Percentiles rank a stretch among this genome's conserved stretches.
phyloP scores from a whole-genome alignment of 1,284 basidiomycete species.

The Phaffia rhodozyma region DNA sequence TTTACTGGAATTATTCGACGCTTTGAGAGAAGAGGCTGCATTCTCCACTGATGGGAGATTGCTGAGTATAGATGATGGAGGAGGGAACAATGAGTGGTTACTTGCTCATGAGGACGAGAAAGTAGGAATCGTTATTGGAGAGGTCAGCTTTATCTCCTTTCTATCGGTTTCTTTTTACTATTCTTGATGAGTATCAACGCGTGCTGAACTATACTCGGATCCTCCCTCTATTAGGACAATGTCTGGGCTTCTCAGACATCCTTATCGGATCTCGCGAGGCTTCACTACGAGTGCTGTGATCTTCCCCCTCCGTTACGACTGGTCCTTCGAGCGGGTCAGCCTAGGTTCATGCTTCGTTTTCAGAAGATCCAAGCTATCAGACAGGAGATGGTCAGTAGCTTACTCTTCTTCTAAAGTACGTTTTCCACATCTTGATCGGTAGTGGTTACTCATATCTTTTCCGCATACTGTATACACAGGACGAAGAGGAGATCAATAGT shows the following conservation, averaged over 20 bases:
- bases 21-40: slow-evolving; percentile 13
- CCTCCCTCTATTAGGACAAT: slow-evolving; percentile 4
- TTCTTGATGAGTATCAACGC: too few relatives aligned
- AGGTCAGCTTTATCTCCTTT: slow-evolving; percentile 1
- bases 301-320: slow-evolving; percentile 11
- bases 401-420: too few relatives aligned
- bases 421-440: too few relatives aligned
- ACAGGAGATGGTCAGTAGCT: slow-evolving; percentile 1
- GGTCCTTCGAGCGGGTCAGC: slow-evolving; percentile 2
- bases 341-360: slow-evolving; percentile 12
- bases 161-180: background rate
- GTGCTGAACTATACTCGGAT: background rate
- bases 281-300: slow-evolving; percentile 11
- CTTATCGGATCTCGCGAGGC: slow-evolving; percentile 9
- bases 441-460: too few relatives aligned
- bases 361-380: slow-evolving; percentile 14
- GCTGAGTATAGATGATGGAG: slow-evolving; percentile 7
- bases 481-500: background rate
- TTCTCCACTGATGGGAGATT: slow-evolving; percentile 6
- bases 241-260: slow-evolving; percentile 1
- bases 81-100: slow-evolving; percentile 14
- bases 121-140: slow-evolving; percentile 4
- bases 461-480: background rate
- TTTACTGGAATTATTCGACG: slow-evolving; percentile 8
- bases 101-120: slow-evolving; percentile 11